Base-by-base conservation (phyloP, 306 rosid genomes). In the Senna tora region DNA sequence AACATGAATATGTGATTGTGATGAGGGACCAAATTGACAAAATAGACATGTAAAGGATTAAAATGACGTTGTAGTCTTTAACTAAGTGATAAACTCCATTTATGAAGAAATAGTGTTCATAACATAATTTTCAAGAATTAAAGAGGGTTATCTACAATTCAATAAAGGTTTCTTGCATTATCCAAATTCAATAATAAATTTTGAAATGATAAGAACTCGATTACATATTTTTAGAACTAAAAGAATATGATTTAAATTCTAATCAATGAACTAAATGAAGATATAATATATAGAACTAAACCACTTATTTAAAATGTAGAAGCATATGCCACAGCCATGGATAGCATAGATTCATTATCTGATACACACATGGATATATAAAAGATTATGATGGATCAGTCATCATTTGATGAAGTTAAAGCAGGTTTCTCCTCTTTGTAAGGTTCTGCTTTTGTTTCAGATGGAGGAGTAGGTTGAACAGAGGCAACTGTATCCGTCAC, bases 321-420 rank as follows among this genome's bases (percentile, higher is more conserved):
- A 42, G 66, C 47, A 57, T 14, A 75, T 7, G 39, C 8, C 39
- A 36, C 8, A 36, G 56, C 33, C 21, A 39, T n/a, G n/a, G n/a
- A n/a, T 50, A 21, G 16, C 57, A 6, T 25, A 66, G n/a, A 61
- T 72, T 43, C 62, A 71, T 53, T 5, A 61, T 57, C 30, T 65
- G 14, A 49, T 58, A 38, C 58, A 43, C 16, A n/a, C 20, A 59
- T 28, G 59, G 57, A 60, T 33, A 58, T n/a, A n/a, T n/a, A n/a
- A n/a, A 25, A 25, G 39, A 7, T 36, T 1, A 59, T 15, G 65
- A 70, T 14, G 49, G 49, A 71, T 76, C 62, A 71, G 10, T 52
- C 81, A 43, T 67, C 71, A 38, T 51, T 61, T 28, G 83, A 72
- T 61, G 86, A 72, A 49, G 65, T 65, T 20, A 32, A 45, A 25